Evolutionary conservation across 2,329 filamentous ascomycete genomes (phyloP).

Genomic region (Colletotrichum noveboracense): DNA sequence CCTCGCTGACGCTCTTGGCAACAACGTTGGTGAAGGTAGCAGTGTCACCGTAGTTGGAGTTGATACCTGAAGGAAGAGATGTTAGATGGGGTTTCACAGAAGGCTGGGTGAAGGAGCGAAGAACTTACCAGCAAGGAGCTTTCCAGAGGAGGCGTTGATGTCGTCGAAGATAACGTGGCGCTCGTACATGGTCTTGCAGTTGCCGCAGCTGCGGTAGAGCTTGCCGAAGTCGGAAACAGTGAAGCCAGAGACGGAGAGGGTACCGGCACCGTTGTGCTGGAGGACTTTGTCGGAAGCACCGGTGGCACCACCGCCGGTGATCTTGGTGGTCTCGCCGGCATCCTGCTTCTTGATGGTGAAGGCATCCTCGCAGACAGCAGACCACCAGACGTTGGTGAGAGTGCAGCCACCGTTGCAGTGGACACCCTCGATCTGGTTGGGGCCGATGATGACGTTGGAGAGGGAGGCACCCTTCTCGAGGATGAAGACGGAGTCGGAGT

Average conservation of each 20-base stretch:
- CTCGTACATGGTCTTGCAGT: conserved; percentile 18
- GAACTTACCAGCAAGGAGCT: conserved; percentile 18
- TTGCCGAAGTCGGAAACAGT: conserved; percentile 16
- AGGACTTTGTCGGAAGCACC: conserved; percentile 18
- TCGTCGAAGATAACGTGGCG: conserved; percentile 20
- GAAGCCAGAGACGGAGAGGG: conserved; percentile 19
- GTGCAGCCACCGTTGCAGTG: conserved; percentile 52
- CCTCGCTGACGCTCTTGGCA: conserved; percentile 3
- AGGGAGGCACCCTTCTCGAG: conserved; percentile 46
- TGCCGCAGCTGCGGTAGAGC: conserved; percentile 23
- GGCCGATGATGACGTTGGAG: conserved; percentile 50
- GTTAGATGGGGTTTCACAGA: not conserved
- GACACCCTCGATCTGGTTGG: conserved; percentile 48
- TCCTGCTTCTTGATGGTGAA: conserved; percentile 38
- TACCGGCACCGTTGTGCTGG: conserved; percentile 23
- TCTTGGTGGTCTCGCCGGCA: conserved; percentile 13
- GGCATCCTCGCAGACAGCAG: conserved; percentile 40
- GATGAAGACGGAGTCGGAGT: conserved; percentile 47
- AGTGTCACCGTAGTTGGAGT: conserved; percentile 22
- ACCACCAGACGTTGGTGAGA: conserved; percentile 41
- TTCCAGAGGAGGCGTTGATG: conserved; percentile 20
- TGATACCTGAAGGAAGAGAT: not conserved
- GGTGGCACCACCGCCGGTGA: conserved; percentile 13
- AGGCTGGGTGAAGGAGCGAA: accelerated
- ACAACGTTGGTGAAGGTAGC: conserved; percentile 12